Conservation (phyloP, 495 filamentous ascomycete species). For the Penicillium macrosclerotiorum region DNA sequence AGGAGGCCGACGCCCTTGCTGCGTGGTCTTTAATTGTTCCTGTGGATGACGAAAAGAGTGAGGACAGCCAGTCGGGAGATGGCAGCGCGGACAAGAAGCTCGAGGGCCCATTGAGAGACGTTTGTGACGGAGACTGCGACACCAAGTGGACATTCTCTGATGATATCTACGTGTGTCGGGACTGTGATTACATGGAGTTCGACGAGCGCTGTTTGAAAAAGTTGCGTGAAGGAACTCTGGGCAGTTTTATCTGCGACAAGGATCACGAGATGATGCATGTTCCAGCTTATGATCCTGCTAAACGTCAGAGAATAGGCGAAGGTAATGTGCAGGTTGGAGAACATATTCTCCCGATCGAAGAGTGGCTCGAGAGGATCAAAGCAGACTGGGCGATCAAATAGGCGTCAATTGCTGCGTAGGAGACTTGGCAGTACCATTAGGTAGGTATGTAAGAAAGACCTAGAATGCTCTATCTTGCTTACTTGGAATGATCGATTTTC, state of each 20-base stretch:
- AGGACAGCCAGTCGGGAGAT: neutral
- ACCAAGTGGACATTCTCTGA: constrained; percentile 20
- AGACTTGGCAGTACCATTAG: no score
- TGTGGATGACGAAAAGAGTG: neutral
- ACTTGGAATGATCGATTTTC: no score
- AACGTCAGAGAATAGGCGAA: constrained; percentile 13
- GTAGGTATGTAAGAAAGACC: no score
- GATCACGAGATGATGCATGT: constrained; percentile 37
- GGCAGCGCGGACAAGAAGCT: neutral
- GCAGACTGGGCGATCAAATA: constrained; percentile 12
- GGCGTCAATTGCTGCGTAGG: no score
- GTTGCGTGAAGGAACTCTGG: constrained; percentile 24
- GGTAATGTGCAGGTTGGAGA: constrained; percentile 30
- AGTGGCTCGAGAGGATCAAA: constrained; percentile 27
- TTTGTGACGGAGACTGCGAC: constrained; percentile 26
- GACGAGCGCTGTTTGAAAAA: constrained; percentile 27
- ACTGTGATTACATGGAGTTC: constrained; percentile 33
- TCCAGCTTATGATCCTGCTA: constrained; percentile 29
- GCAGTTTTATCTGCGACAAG: constrained; percentile 30
- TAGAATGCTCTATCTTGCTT: no score
- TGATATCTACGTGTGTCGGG: constrained; percentile 35
- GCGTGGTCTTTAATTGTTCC: constrained; percentile 20
- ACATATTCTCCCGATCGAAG: constrained; percentile 31
- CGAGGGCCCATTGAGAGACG: constrained; percentile 7
- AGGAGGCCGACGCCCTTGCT: constrained; percentile 14